These are phyloP conservation scores for Irpex sp. DNA, from an alignment of 1,284 basidiomycete genomes.

Conservation along the genomic window DNA sequence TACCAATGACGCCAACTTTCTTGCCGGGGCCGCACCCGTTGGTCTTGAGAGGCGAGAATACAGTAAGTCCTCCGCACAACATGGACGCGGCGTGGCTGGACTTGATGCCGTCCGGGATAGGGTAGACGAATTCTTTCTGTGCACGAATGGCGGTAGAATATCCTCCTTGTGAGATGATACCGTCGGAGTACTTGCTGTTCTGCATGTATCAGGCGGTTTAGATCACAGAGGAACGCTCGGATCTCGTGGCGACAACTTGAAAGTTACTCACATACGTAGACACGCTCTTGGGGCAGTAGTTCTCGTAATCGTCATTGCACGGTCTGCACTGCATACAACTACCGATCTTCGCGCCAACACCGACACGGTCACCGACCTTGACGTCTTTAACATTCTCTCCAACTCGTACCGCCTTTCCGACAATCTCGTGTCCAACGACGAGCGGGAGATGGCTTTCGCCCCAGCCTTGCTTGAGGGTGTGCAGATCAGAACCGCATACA, in stretches of 20 bases:
- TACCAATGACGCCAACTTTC: constrained; percentile 65
- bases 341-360: constrained; percentile 60
- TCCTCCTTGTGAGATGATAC: constrained; percentile 53
- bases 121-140: constrained; percentile 68
- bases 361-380: constrained; percentile 61
- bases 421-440: constrained; percentile 57
- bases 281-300: constrained; percentile 39
- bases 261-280: constrained; percentile 32
- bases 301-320: constrained; percentile 54
- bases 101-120: constrained; percentile 57
- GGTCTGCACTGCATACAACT: constrained; percentile 49
- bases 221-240: constrained; percentile 10
- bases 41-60: constrained; percentile 61
- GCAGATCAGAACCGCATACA: constrained; percentile 47
- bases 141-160: constrained; percentile 67
- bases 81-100: constrained; percentile 49
- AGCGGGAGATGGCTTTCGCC: constrained; percentile 39
- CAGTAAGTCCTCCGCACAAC: constrained; percentile 66
- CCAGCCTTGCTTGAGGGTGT: constrained; percentile 51
- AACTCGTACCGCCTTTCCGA: constrained; percentile 52
- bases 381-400: constrained; percentile 52
- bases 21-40: constrained; percentile 62
- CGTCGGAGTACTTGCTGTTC: constrained; percentile 49
- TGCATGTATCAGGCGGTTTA: constrained; percentile 19
- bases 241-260: background rate